phyloP scores from a whole-genome alignment of 179 eudicot species.

The Heliamphora pulchella region DNA sequence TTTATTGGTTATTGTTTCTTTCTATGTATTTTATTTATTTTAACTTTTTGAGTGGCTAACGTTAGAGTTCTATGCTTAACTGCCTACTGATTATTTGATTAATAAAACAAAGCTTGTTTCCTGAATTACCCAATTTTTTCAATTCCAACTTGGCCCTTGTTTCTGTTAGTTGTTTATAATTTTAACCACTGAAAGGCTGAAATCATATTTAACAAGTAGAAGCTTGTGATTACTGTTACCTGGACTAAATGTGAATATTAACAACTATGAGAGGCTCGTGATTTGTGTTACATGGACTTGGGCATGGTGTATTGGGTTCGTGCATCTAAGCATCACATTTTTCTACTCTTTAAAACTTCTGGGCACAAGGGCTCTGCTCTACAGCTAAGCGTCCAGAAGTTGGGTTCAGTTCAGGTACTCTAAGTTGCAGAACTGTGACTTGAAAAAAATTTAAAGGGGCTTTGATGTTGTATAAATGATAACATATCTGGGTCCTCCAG shows the following conservation, averaged over 20 bases:
- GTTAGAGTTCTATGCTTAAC: not conserved
- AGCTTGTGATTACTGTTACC: not conserved
- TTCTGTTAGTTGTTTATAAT: not conserved
- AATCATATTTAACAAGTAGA: not conserved
- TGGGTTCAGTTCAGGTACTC: not conserved
- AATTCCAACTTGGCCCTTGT: not conserved
- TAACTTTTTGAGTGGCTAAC: not conserved
- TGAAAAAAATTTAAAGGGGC: not conserved
- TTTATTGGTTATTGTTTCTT: not conserved
- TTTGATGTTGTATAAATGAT: not conserved
- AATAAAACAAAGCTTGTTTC: not conserved
- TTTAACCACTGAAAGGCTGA: not conserved
- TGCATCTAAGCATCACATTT: too few species aligned
- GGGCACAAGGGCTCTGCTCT: too few species aligned
- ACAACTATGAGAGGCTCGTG: not conserved
- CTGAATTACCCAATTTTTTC: not conserved
- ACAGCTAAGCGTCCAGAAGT: not conserved
- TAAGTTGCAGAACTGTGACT: not conserved
- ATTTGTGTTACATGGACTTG: not conserved
- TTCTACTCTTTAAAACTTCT: too few species aligned
- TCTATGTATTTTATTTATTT: not conserved
- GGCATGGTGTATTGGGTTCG: not conserved
- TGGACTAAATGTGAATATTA: too few species aligned
- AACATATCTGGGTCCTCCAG: not conserved
- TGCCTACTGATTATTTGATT: not conserved